Conservation (phyloP, 208 protist species). For the Phytomonas sp. region DNA sequence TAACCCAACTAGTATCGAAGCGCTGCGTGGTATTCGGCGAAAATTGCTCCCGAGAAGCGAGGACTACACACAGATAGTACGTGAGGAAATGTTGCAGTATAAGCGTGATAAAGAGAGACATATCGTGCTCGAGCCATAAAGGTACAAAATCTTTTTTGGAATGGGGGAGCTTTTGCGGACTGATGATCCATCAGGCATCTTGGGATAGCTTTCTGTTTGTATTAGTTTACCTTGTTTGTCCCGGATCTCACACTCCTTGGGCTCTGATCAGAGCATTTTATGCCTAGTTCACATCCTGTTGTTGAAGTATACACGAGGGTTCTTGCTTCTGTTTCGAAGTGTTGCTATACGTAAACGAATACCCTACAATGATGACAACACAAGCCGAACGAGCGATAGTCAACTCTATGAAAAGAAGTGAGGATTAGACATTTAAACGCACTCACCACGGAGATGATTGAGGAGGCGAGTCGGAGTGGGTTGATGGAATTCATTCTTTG, state of each 20-base stretch:
- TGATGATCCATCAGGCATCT: neutral
- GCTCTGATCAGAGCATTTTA: neutral
- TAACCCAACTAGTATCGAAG: constrained; percentile 55
- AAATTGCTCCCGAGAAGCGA: constrained; percentile 72
- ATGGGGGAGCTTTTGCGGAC: neutral
- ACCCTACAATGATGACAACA: neutral
- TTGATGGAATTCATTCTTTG: too few species aligned
- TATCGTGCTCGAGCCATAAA: constrained; percentile 12
- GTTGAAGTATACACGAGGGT: neutral
- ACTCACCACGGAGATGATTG: neutral
- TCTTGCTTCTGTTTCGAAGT: neutral
- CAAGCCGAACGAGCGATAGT: neutral
- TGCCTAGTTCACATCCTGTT: neutral
- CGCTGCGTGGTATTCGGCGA: constrained; percentile 59
- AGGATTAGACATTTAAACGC: neutral
- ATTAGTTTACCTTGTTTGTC: neutral
- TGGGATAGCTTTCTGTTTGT: neutral
- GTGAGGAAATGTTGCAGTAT: constrained; percentile 81
- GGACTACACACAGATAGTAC: constrained; percentile 77
- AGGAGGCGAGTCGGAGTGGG: too few species aligned
- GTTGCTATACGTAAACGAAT: neutral
- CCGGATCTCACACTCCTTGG: neutral
- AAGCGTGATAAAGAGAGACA: constrained; percentile 34
- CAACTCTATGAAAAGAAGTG: neutral
- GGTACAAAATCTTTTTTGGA: neutral